phyloP scores from a whole-genome alignment of 2,329 filamentous ascomycete genomes.

The Capronia epimyces region DNA sequence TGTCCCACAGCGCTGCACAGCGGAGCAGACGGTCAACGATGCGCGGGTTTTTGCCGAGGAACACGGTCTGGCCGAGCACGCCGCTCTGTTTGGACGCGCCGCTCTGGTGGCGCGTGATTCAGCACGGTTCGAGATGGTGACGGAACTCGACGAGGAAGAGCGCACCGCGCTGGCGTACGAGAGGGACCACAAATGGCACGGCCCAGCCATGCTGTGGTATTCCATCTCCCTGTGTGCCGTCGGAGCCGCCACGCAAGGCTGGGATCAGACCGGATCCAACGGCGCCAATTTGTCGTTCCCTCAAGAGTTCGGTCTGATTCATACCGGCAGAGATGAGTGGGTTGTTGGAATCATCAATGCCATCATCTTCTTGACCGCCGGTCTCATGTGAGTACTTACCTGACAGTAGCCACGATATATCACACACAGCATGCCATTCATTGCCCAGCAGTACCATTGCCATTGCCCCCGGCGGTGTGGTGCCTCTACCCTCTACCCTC shows the following conservation, averaged over 20 bases:
- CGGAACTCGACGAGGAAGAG: conserved; percentile 34
- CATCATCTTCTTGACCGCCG: conserved; percentile 3
- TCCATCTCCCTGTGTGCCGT: conserved; percentile 40
- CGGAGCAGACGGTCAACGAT: not conserved
- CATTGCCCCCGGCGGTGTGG: too few species aligned
- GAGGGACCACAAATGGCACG: conserved; percentile 35
- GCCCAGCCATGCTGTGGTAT: conserved; percentile 36
- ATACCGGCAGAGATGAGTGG: conserved; percentile 34
- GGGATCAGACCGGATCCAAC: conserved; percentile 44
- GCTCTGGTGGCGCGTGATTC: conserved; percentile 32
- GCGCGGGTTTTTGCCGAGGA: conserved; percentile 28
- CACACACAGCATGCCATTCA: too few species aligned
- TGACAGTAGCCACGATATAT: too few species aligned
- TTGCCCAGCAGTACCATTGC: too few species aligned
- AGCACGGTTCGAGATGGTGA: conserved; percentile 27
- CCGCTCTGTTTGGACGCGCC: conserved; percentile 23
- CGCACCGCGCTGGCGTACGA: conserved; percentile 35
- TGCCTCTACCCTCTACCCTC: too few species aligned
- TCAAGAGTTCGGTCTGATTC: conserved; percentile 32
- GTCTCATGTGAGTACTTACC: conserved; percentile 3
- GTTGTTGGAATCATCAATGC: conserved; percentile 45
- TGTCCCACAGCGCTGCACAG: not conserved
- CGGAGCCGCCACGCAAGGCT: conserved; percentile 41
- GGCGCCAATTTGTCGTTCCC: conserved; percentile 44
- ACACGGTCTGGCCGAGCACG: conserved; percentile 5